A percentile compares a stretch with the other conserved stretches of the same genome.
These are phyloP conservation scores for Ammopiptanthus mongolicus DNA, from an alignment of 306 rosid species.

Conservation along the genomic window DNA sequence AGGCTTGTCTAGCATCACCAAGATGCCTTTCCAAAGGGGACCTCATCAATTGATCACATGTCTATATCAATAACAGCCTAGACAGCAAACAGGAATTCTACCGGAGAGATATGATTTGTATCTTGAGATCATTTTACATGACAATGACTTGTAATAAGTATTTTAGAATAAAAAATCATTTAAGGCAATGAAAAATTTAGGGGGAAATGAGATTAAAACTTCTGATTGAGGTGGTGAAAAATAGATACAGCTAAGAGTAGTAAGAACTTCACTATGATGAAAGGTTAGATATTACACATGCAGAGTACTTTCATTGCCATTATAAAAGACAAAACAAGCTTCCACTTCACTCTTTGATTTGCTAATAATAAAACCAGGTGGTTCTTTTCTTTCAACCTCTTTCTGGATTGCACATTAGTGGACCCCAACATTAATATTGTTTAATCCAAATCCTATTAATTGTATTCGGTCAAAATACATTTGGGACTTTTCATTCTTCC, in stretches of 20 bases:
- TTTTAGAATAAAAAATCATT: too few species aligned
- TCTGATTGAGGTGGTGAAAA: background rate
- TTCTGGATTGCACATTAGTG: slow-evolving; percentile 16
- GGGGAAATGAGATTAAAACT: background rate
- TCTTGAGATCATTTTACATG: background rate
- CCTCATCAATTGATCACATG: slow-evolving; percentile 15
- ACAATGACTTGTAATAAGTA: background rate
- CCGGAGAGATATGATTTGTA: slow-evolving; percentile 2
- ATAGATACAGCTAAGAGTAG: background rate
- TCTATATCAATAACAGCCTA: background rate
- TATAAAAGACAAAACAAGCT: slow-evolving; percentile 27
- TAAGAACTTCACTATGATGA: background rate
- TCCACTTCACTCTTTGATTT: slow-evolving; percentile 24
- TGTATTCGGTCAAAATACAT: slow-evolving; percentile 14
- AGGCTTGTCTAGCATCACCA: background rate
- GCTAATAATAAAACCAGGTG: slow-evolving; percentile 2
- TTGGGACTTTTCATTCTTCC: background rate
- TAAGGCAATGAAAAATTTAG: background rate
- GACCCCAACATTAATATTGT: slow-evolving; percentile 28
- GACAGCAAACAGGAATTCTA: background rate
- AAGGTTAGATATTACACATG: slow-evolving; percentile 10
- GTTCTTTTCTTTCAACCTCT: slow-evolving; percentile 15
- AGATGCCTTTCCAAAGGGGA: slow-evolving; percentile 1
- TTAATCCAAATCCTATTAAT: slow-evolving; percentile 29
- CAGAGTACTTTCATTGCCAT: background rate